Evolutionary conservation across 1,139 yeast genomes (phyloP).

Genomic region (Hanseniaspora sp.): DNA sequence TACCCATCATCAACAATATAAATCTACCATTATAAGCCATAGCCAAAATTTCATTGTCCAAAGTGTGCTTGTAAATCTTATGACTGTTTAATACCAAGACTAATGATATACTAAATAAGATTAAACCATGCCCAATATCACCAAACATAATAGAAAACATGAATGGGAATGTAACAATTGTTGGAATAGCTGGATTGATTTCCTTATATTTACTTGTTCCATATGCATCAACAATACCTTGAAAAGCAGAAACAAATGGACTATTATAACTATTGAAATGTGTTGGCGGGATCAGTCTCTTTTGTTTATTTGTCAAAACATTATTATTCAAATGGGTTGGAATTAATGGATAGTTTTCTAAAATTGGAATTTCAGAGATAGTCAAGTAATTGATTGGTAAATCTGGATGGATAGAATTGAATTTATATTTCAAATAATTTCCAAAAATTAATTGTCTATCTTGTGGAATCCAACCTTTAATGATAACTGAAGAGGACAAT

Average conservation of each 20-base stretch:
- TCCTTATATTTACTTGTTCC: constrained; percentile 70
- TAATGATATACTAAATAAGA: constrained; percentile 50
- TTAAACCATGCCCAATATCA: constrained; percentile 71
- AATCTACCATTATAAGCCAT: constrained; percentile 74
- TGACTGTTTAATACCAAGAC: constrained; percentile 52
- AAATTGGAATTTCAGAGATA: constrained; percentile 9
- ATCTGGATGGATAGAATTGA: constrained; percentile 24
- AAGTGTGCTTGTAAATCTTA: constrained; percentile 46
- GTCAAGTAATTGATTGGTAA: constrained; percentile 20
- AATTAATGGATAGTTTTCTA: constrained; percentile 34
- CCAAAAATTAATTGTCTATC: constrained; percentile 36
- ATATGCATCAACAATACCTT: constrained; percentile 67
- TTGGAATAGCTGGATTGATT: constrained; percentile 71
- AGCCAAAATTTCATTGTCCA: constrained; percentile 72
- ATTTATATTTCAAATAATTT: constrained; percentile 31
- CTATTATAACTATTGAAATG: constrained; percentile 51
- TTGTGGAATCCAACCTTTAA: constrained; percentile 74
- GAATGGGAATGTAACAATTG: constrained; percentile 70
- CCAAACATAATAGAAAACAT: constrained; percentile 87
- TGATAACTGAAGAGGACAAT: constrained; percentile 46
- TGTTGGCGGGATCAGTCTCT: constrained; percentile 47
- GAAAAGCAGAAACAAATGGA: constrained; percentile 67
- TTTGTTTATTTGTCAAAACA: constrained; percentile 49
- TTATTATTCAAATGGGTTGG: constrained; percentile 46
- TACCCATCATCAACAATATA: constrained; percentile 61